A percentile compares a stretch with the other conserved stretches of the same genome.
phyloP scores from a whole-genome alignment of 176 grass and related monocot genomes.

The Dactylis glomerata region DNA sequence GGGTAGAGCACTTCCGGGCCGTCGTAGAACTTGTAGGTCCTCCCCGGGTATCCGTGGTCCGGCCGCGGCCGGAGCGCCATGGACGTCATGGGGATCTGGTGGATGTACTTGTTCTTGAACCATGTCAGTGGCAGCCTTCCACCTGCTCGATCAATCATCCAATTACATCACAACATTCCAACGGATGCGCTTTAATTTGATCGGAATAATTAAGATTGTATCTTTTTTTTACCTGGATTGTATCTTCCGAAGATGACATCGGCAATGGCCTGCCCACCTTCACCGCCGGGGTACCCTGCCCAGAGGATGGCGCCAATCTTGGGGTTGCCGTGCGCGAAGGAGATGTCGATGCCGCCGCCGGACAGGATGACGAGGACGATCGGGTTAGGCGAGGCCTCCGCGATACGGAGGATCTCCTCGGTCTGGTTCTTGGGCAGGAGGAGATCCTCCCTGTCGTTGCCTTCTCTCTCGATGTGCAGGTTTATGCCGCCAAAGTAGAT shows the following conservation, averaged over 20 bases:
- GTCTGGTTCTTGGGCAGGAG: slow-evolving; percentile 51
- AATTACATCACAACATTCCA: not conserved
- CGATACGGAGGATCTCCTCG: slow-evolving; percentile 37
- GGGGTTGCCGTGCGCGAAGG: slow-evolving; percentile 46
- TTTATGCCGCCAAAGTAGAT: slow-evolving; percentile 49
- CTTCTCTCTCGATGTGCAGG: slow-evolving; percentile 44
- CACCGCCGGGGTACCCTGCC: slow-evolving; percentile 56
- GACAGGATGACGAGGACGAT: slow-evolving; percentile 56
- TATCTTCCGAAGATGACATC: slow-evolving; percentile 47
- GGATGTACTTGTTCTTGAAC: slow-evolving; percentile 37
- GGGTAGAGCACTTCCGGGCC: slow-evolving; percentile 30
- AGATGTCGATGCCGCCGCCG: slow-evolving; percentile 49
- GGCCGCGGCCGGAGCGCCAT: slow-evolving; percentile 34
- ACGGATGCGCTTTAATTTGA: not conserved
- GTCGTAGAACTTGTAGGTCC: slow-evolving; percentile 48
- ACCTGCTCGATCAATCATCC: not conserved
- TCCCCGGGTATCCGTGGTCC: slow-evolving; percentile 33
- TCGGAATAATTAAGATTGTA: not conserved
- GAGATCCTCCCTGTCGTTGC: slow-evolving; percentile 49
- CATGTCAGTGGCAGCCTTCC: slow-evolving; percentile 42
- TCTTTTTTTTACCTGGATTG: slow-evolving; percentile 28
- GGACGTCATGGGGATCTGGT: slow-evolving; percentile 41
- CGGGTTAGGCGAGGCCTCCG: slow-evolving; percentile 32
- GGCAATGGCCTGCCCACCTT: slow-evolving; percentile 45
- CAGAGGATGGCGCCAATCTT: slow-evolving; percentile 61